These are phyloP conservation scores for Cutaneotrichosporon cavernicola DNA, from an alignment of 1,284 basidiomycete species.

Conservation along the genomic window DNA sequence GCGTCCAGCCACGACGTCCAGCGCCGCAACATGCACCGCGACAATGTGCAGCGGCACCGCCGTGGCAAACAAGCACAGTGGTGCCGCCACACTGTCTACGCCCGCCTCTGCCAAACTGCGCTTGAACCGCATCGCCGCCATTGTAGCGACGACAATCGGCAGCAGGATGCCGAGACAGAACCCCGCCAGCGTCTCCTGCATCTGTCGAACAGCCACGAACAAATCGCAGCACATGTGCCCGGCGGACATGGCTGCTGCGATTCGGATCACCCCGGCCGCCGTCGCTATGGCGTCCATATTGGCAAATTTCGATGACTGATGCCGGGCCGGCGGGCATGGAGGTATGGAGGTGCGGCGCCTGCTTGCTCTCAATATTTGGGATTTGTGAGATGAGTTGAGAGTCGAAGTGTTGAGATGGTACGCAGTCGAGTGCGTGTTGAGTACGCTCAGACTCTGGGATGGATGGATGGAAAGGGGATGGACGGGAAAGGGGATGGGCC, in stretches of 20 bases:
- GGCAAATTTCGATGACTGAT: too few relatives aligned
- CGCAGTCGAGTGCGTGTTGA: not conserved
- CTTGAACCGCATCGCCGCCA: not conserved
- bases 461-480: too few relatives aligned
- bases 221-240: too few relatives aligned
- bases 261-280: not conserved
- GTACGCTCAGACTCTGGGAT: not conserved
- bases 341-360: too few relatives aligned
- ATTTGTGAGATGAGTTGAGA: not conserved
- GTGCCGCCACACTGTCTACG: not conserved
- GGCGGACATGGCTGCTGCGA: not conserved
- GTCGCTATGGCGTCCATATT: not conserved
- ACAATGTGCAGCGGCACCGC: not conserved
- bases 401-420: not conserved
- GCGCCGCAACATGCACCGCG: not conserved
- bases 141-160: not conserved
- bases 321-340: too few relatives aligned
- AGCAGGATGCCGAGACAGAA: not conserved
- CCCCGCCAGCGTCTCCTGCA: not conserved
- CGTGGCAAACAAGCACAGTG: not conserved
- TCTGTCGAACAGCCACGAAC: not conserved
- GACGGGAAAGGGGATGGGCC: too few relatives aligned
- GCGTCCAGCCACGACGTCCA: not conserved
- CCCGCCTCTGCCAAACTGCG: not conserved
- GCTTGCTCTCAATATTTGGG: too few relatives aligned